These are phyloP conservation scores for Pharnaceum exiguum DNA, from an alignment of 148 eudicot species.

Conservation along the genomic window DNA sequence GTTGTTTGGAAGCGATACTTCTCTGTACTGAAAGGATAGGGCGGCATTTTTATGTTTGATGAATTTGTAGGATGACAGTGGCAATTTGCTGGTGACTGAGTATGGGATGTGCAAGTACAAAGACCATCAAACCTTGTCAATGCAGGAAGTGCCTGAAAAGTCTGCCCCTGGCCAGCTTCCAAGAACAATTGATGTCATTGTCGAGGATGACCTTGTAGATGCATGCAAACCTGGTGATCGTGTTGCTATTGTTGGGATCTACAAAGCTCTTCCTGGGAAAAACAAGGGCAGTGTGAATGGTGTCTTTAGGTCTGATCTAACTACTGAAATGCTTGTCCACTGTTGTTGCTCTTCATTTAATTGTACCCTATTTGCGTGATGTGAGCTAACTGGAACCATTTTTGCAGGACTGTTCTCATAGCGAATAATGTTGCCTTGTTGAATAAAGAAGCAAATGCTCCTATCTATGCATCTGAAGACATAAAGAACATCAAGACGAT, in stretches of 20 bases:
- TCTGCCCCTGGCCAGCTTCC: slow-evolving; percentile 99
- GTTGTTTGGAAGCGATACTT: too few relatives aligned
- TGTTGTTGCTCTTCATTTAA: slow-evolving; percentile 5
- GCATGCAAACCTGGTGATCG: slow-evolving; percentile 99
- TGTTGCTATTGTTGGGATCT: slow-evolving; percentile 91
- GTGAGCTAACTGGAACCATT: neutral
- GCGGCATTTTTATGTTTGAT: neutral
- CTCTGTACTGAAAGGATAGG: neutral
- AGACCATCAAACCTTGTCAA: slow-evolving; percentile 92
- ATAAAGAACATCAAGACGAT: slow-evolving; percentile 69
- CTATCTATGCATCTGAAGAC: slow-evolving; percentile 71
- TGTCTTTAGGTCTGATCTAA: slow-evolving; percentile 71
- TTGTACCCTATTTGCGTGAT: neutral
- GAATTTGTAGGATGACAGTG: slow-evolving; percentile 77
- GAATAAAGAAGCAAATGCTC: slow-evolving; percentile 92
- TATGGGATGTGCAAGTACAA: slow-evolving; percentile 95
- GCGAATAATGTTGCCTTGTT: slow-evolving; percentile 88
- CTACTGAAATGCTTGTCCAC: neutral
- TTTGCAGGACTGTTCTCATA: slow-evolving; percentile 82
- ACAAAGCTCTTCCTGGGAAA: slow-evolving; percentile 94
- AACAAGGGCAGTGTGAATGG: slow-evolving; percentile 97
- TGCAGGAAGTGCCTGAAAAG: slow-evolving; percentile 99
- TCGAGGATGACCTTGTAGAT: slow-evolving; percentile 97
- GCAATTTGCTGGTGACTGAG: slow-evolving; percentile 89
- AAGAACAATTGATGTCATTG: slow-evolving; percentile 82